Conservation (phyloP, 2,329 filamentous ascomycete species). For the Colletotrichum acutatum region DNA sequence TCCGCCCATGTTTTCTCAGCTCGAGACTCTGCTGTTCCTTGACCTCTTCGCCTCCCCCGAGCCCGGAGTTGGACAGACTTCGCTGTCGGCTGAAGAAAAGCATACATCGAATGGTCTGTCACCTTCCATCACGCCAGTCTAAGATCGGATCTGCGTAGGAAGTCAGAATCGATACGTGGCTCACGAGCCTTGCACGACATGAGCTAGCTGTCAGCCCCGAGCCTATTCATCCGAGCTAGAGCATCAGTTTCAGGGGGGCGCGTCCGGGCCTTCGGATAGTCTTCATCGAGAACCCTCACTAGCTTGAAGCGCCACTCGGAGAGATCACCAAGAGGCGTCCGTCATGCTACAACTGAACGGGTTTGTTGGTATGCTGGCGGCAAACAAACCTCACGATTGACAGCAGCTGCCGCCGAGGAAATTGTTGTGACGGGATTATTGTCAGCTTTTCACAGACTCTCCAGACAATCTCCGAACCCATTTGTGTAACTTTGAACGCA, state of each 20-base stretch:
- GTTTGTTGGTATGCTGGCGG: neutral
- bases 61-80: neutral
- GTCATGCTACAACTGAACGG: neutral
- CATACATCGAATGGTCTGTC: neutral
- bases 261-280: conserved; percentile 6
- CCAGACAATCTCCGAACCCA: neutral
- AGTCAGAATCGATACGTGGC: neutral
- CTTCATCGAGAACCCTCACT: neutral
- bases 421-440: neutral
- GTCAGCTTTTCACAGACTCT: too few species aligned
- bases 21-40: neutral
- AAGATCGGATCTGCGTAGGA: neutral
- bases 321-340: neutral
- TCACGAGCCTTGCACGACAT: neutral
- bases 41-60: neutral
- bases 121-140: neutral
- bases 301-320: neutral
- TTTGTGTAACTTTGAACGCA: neutral
- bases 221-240: neutral
- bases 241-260: conserved; percentile 6
- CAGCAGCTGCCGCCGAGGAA: neutral
- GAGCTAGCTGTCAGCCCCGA: neutral
- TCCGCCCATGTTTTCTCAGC: neutral
- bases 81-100: neutral
- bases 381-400: neutral